Conservation (phyloP, 1,139 yeast genomes). For the Candida gigantensis region DNA sequence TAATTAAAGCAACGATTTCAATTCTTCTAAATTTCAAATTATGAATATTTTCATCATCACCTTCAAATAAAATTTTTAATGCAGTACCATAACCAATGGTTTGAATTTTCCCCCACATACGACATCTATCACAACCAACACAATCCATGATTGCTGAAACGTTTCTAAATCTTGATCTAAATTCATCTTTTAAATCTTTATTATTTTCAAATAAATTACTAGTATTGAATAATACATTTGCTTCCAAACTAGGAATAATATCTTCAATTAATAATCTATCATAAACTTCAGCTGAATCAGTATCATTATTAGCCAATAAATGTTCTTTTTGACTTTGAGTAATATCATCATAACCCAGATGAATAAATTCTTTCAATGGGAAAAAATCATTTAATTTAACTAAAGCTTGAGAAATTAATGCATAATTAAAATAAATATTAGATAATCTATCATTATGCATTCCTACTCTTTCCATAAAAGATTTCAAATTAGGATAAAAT, state of each 20-base stretch:
- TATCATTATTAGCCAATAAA: slow-evolving; percentile 47
- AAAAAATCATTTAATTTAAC: slow-evolving; percentile 53
- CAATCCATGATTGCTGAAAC: slow-evolving; percentile 96
- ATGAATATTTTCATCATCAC: slow-evolving; percentile 48
- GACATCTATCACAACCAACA: slow-evolving; percentile 96
- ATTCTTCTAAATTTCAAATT: slow-evolving; percentile 63
- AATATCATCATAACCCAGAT: slow-evolving; percentile 24
- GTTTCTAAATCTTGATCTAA: slow-evolving; percentile 80
- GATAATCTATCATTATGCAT: slow-evolving; percentile 83
- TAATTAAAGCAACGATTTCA: slow-evolving; percentile 86
- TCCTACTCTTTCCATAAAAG: slow-evolving; percentile 91
- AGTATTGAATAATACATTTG: slow-evolving; percentile 46
- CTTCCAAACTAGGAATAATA: slow-evolving; percentile 28
- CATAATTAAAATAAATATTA: slow-evolving; percentile 90
- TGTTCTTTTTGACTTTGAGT: slow-evolving; percentile 34
- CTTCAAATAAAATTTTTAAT: slow-evolving; percentile 82
- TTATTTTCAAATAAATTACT: slow-evolving; percentile 55
- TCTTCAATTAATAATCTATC: slow-evolving; percentile 30
- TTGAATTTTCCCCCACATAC: slow-evolving; percentile 97
- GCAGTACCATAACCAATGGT: slow-evolving; percentile 98
- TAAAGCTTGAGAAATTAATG: slow-evolving; percentile 79
- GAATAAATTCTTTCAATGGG: slow-evolving; percentile 28
- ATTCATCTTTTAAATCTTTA: slow-evolving; percentile 69
- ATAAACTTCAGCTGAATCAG: slow-evolving; percentile 36
- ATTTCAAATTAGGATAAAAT: slow-evolving; percentile 79